Evolutionary conservation across 345 rosid species (phyloP), one percentile per base, ranked within the genome.

Genomic region (Eucalyptus guilfoylei): DNA sequence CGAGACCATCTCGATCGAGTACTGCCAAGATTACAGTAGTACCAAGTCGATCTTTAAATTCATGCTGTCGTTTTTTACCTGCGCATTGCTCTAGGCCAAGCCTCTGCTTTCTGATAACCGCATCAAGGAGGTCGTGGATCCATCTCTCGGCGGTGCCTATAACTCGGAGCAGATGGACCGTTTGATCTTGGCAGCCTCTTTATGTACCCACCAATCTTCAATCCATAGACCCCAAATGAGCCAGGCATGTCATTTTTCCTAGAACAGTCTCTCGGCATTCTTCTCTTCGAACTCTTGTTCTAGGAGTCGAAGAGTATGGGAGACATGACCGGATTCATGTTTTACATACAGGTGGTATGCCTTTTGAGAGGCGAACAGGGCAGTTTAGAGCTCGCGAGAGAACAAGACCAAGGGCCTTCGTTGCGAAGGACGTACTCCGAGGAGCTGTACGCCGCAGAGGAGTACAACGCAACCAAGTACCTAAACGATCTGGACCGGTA

Each of bases 191-290:
- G 88, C 92, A 85, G 99, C 98, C 86, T 94, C 95, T 32, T 89
- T 94, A 88, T 96, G 99, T 42, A 92, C 94, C 88, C 89, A 95
- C 81, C 96, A 93, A 80, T 92, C 95, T 89, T 88, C 99, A 37
- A 83, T 69, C 15, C 89, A 94, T 30, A 94, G 97, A 83, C 99
- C 98, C n/a, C 95, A 94, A 32, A 95, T 96, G 99, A 94, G 92
- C 89, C 95, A 94, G 97, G 98, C 94, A 94, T 88, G 95, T 90
- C 87, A 85, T 50, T 48, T 85, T 85, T 48, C 54, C 54, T 86
- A 32, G 87, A 47, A 86, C 23, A 14, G 45, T 86, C 87, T 49
- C 62, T 86, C 15, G 1, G 6, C 23, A 86, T 50, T 42, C 64
- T 30, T 45, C 80, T 55, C 60, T 37, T 21, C 24, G 30, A 40